Base-by-base conservation (phyloP, 179 eudicot genomes). In the Silene vulgaris region DNA sequence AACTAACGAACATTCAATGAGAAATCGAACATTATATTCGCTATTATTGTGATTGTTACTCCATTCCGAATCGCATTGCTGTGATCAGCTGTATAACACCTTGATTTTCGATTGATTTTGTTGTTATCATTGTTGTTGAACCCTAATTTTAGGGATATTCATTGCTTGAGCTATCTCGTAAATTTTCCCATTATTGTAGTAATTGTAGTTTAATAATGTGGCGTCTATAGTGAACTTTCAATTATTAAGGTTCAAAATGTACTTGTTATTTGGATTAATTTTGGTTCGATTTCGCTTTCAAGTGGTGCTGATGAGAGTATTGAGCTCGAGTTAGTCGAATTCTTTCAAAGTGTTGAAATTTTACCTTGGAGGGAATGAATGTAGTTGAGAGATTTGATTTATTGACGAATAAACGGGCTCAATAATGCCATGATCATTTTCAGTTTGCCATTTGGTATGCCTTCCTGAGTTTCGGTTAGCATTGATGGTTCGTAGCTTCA, bases 331-430 rank as follows among this genome's bases (percentile, higher is more conserved):
- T 48, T 16, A 17, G 37, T 37, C 13, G 52, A 65, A 11, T 32
- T 66, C 9, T 13, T 35, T 16, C 29, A 69, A 76, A 81, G 90
- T 93, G 98, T 74, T 91, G 69, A 86, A 83, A 81, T 89, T 85
- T 65, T 83, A 89, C 56, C 89, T 92, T 14, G 94, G 91, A 62
- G 97, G 96, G 26, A 23, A 23, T 23, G 74, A 94, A 90, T 79
- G 98, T 92, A 62, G 97, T 94, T 9, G 97, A 92, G 50, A 81
- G 82, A 81, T 80, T 92, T 75, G 98, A 90, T 84, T 82, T 94
- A 75, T 75, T 90, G 80, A 80, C 76, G 81, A 92, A 83, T 85
- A 82, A 86, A 80, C 90, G 75, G 50, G 80, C 73, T 81, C 52
- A 66, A 57, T 95, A 93, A 96, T 89, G 97, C 21, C 65, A 89